Conservation (phyloP, 768 basidiomycete species). For the Pholiota conissans region DNA sequence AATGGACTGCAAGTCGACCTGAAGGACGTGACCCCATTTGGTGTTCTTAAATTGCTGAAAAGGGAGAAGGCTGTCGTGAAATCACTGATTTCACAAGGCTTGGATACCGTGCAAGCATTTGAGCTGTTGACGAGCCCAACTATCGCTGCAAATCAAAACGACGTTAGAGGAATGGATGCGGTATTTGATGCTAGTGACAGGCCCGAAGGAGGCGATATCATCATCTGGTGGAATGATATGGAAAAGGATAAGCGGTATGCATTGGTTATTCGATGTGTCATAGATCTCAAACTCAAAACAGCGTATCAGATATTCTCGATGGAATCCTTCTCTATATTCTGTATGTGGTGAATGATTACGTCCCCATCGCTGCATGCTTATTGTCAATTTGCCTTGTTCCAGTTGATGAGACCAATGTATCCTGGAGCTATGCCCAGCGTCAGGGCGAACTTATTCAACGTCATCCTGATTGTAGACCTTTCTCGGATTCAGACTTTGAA, state of each 20-base stretch:
- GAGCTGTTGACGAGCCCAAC: conserved; percentile 67
- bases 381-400: not conserved
- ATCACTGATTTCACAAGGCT: conserved; percentile 59
- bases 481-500: conserved; percentile 58
- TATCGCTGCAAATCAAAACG: conserved; percentile 53
- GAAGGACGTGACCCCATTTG: conserved; percentile 71
- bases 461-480: conserved; percentile 81
- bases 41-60: conserved; percentile 67
- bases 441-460: conserved; percentile 79
- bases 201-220: conserved; percentile 68
- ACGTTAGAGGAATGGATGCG: conserved; percentile 56
- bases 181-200: conserved; percentile 93
- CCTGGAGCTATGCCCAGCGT: conserved; percentile 79
- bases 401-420: conserved; percentile 78
- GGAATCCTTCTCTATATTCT: conserved; percentile 47
- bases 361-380: not conserved
- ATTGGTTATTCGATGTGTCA: conserved; percentile 6
- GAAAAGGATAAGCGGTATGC: conserved; percentile 75
- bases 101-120: conserved; percentile 66
- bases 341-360: conserved; percentile 33
- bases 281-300: not conserved
- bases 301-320: conserved; percentile 46
- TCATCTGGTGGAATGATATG: conserved; percentile 91
- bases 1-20: conserved; percentile 69
- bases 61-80: conserved; percentile 67